Evolutionary conservation across 1,139 yeast genomes (phyloP).

Genomic region (Meyerozyma elateridarum): DNA sequence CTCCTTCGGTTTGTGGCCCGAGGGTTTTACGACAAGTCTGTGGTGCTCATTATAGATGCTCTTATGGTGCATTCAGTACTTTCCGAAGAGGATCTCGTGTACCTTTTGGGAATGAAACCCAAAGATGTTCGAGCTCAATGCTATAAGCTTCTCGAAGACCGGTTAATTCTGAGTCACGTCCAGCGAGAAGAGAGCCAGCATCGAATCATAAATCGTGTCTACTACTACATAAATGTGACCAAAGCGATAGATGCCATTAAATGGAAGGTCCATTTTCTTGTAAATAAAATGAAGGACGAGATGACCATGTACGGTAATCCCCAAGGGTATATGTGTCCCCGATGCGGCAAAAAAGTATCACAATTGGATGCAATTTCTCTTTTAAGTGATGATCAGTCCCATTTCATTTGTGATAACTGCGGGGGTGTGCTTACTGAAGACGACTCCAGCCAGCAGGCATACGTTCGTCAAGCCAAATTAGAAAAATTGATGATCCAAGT

Average conservation of each 20-base stretch:
- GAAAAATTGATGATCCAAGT: constrained; percentile 85
- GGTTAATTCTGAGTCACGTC: constrained; percentile 59
- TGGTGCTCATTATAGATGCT: constrained; percentile 82
- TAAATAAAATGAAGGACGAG: constrained; percentile 72
- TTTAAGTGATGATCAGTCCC: constrained; percentile 72
- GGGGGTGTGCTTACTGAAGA: constrained; percentile 76
- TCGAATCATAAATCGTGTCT: constrained; percentile 67
- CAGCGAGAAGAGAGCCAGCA: constrained; percentile 81
- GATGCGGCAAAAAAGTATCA: constrained; percentile 75
- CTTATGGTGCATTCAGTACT: constrained; percentile 84
- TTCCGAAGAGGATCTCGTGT: constrained; percentile 89
- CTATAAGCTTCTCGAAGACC: constrained; percentile 77
- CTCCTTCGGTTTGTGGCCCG: constrained; percentile 60
- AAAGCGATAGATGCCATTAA: constrained; percentile 94
- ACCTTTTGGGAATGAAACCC: constrained; percentile 74
- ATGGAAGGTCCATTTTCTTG: constrained; percentile 92
- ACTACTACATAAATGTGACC: constrained; percentile 82
- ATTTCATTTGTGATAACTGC: constrained; percentile 83
- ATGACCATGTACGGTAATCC: constrained; percentile 81
- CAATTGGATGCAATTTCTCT: constrained; percentile 85
- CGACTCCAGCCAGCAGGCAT: constrained; percentile 80
- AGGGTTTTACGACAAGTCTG: constrained; percentile 84
- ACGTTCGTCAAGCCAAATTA: constrained; percentile 74
- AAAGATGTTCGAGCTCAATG: constrained; percentile 84
- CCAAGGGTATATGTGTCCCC: constrained; percentile 88